These are phyloP conservation scores for Exidia glandulosa DNA, from an alignment of 768 basidiomycete genomes.

Conservation along the genomic window DNA sequence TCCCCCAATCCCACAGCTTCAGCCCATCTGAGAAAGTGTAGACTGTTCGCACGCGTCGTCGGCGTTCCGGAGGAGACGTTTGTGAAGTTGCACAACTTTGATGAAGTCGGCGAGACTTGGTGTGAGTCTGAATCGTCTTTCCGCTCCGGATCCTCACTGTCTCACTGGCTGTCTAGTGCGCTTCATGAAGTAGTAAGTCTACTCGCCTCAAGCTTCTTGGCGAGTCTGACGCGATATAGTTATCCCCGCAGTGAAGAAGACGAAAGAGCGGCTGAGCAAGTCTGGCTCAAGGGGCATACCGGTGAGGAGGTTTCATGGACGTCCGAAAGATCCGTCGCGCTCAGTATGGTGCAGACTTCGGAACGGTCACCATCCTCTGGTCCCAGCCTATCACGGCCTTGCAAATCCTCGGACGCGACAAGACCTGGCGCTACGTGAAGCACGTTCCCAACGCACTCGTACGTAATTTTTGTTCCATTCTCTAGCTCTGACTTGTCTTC, in stretches of 20 bases:
- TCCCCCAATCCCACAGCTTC: background rate
- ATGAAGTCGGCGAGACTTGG: background rate
- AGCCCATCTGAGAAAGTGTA: background rate
- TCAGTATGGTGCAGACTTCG: constrained; percentile 17
- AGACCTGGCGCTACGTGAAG: constrained; percentile 26
- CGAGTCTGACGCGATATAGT: constrained; percentile 20
- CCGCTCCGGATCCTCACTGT: no score
- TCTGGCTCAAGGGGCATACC: constrained; percentile 30
- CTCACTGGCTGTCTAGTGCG: constrained; percentile 16
- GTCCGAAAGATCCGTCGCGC: background rate
- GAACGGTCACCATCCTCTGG: constrained; percentile 25
- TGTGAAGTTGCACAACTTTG: background rate
- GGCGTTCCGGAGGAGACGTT: background rate
- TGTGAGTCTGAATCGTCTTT: no score
- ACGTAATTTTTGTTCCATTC: background rate
- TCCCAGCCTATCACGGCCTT: constrained; percentile 27
- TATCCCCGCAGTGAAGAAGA: constrained; percentile 41
- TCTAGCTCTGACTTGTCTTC: background rate
- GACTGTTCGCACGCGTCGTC: background rate
- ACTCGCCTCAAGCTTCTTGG: background rate
- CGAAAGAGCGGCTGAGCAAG: constrained; percentile 34
- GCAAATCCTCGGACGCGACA: constrained; percentile 24
- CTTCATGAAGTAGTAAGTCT: background rate
- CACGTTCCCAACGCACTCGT: constrained; percentile 27
- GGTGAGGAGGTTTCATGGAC: constrained; percentile 13